Evolutionary conservation across 2,329 filamentous ascomycete species (phyloP), one percentile per base, ranked within the genome.

Genomic region (Chrysoporthe cubensis): DNA sequence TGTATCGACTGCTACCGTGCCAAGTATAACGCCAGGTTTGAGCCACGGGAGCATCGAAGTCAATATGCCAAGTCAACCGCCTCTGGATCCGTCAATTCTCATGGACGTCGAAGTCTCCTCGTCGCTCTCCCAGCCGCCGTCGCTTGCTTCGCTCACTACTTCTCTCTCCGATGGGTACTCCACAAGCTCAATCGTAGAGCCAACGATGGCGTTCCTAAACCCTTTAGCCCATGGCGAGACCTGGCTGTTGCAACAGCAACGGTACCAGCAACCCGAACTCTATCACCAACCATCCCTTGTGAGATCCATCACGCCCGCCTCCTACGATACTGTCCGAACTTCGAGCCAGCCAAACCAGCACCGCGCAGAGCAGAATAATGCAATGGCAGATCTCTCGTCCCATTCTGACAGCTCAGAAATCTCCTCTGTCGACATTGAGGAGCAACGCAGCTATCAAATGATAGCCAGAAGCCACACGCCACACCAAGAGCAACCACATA

Each of bases 91-190:
- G 50, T 46, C 54, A 16, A 60, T 69, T 32, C 37, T 59, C 21
- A 37, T 42, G 21, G 66, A 68, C 7, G 26, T 62, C 26, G 61
- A 66, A 14, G 34, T 58, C 34, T 48, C 66, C 1, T 44, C 64
- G 2, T 63, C 64, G 5, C 52, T 62, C 3, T 67, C 61, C 18
- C 66, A 66, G 32, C 57, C 65, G 26, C 61, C 67, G 1, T 66
- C 62, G 4, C 32, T 66, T 13, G 43, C 64, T 2, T 66, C 62
- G 3, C 26, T 69, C 16, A 56, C 62, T 0, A 56, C 66, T 14
- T 63, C 63, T 6, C 42, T 46, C 13, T 58, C 66, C 26, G 63
- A 67, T 44, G 63, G 66, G 16, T 58, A 32, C 21, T 71, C 71
- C 2, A 64, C 59, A 14, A 62, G 52, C 21, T 69, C 71, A 14